Evolutionary conservation across 495 filamentous ascomycete species (phyloP).

Genomic region (Daldinia grandis): DNA sequence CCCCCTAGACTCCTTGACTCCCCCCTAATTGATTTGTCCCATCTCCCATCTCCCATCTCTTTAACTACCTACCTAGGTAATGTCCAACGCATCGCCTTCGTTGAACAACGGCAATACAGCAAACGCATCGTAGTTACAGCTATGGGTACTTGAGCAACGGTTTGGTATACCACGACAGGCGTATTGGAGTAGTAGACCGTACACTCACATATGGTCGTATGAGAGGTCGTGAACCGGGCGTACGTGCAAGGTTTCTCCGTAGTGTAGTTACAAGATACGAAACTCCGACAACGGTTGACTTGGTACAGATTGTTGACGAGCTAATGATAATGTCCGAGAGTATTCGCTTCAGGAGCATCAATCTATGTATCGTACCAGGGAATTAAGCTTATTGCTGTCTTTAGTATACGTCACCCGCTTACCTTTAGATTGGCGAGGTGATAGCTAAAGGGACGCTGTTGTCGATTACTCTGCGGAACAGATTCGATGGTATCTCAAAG

Average conservation of each 20-base stretch:
- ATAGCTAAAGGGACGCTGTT: too few species aligned
- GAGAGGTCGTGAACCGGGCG: conserved; percentile 1
- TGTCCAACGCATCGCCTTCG: not conserved
- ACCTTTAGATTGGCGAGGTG: too few species aligned
- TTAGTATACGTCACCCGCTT: too few species aligned
- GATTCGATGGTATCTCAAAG: not conserved
- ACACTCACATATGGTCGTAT: conserved; percentile 5
- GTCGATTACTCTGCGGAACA: too few species aligned
- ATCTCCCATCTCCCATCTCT: not conserved
- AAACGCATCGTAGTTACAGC: not conserved
- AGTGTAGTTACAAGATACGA: conserved; percentile 14
- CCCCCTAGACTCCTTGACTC: not conserved
- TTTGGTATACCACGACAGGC: not conserved
- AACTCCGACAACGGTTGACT: not conserved
- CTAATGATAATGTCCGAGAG: not conserved
- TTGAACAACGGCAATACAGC: conserved; percentile 1
- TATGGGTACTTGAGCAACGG: not conserved
- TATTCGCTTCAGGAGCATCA: not conserved
- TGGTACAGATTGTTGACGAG: not conserved
- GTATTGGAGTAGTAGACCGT: not conserved
- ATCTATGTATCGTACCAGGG: not conserved
- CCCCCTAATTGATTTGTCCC: not conserved
- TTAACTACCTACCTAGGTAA: not conserved
- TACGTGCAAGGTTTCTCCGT: not conserved
- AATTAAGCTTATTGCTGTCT: not conserved